Conservation (phyloP, 2,329 filamentous ascomycete species). For the Neonectria sp. region DNA sequence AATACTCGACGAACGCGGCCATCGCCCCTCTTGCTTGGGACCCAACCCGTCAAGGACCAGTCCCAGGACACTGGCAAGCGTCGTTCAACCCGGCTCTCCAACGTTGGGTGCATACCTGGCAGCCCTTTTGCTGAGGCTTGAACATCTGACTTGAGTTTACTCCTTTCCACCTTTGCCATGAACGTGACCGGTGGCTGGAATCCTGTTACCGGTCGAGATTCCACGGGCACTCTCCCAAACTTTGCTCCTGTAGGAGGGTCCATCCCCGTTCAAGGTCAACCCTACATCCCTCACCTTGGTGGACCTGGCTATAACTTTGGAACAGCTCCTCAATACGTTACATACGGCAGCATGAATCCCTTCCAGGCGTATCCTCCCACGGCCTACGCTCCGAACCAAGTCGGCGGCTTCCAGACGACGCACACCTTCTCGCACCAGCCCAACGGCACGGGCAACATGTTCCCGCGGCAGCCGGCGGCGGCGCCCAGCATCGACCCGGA, state of each 20-base stretch:
- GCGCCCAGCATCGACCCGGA: conserved; percentile 60
- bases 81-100: conserved; percentile 47
- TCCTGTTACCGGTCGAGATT: conserved; percentile 57
- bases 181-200: conserved; percentile 57
- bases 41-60: conserved; percentile 48
- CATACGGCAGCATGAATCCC: conserved; percentile 38
- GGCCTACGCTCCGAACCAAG: conserved; percentile 24
- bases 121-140: conserved; percentile 43
- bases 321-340: conserved; percentile 39
- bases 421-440: conserved; percentile 54
- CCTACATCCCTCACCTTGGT: conserved; percentile 56
- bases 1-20: conserved; percentile 21
- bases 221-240: conserved; percentile 50
- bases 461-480: conserved; percentile 58
- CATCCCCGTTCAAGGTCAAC: conserved; percentile 53
- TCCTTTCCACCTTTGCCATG: conserved; percentile 41
- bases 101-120: conserved; percentile 58
- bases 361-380: conserved; percentile 3
- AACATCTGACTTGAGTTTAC: background rate
- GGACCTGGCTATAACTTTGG: conserved; percentile 54
- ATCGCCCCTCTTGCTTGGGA: conserved; percentile 44
- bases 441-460: conserved; percentile 54
- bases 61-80: conserved; percentile 55
- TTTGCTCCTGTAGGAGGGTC: conserved; percentile 53
- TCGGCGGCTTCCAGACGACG: conserved; percentile 46